Evolutionary conservation across 164 flowering plant genomes (phyloP).

Genomic region (Liriodendron chinense): DNA sequence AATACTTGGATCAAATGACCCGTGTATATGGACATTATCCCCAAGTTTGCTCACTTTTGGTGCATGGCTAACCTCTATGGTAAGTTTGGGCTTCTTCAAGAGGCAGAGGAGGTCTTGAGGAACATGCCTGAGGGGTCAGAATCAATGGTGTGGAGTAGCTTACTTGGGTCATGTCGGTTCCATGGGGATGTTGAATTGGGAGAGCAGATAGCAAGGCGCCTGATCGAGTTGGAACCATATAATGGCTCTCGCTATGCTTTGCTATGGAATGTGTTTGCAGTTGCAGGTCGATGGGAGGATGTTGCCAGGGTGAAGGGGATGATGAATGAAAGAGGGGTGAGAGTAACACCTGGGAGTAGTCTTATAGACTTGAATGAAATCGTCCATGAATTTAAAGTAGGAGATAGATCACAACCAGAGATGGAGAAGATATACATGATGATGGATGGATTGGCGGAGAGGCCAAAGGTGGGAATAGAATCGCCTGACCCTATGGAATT

Average conservation of each 20-base stretch:
- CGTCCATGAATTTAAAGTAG: constrained; percentile 43
- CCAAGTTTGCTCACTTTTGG: constrained; percentile 79
- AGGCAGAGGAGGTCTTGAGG: constrained; percentile 47
- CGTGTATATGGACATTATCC: constrained; percentile 39
- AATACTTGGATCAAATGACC: constrained; percentile 49
- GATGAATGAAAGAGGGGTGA: constrained; percentile 37
- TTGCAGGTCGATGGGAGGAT: constrained; percentile 63
- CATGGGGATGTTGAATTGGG: constrained; percentile 41
- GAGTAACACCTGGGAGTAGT: constrained; percentile 38
- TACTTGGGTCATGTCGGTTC: constrained; percentile 56
- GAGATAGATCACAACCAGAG: constrained; percentile 19
- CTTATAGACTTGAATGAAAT: constrained; percentile 57
- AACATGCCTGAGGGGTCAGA: constrained; percentile 38
- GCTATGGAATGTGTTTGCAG: constrained; percentile 57
- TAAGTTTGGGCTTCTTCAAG: constrained; percentile 40
- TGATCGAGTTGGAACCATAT: constrained; percentile 55
- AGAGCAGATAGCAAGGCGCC: constrained; percentile 46
- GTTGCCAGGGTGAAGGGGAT: constrained; percentile 45
- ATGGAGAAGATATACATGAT: constrained; percentile 23
- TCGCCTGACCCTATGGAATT: constrained; percentile 3
- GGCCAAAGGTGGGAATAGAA: constrained; percentile 4
- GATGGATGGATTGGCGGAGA: constrained; percentile 28
- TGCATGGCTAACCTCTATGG: constrained; percentile 76
- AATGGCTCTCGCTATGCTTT: constrained; percentile 41
- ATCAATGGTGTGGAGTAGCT: constrained; percentile 44